phyloP scores from a whole-genome alignment of 1,284 basidiomycete species.

The Cerioporus squamosus region DNA sequence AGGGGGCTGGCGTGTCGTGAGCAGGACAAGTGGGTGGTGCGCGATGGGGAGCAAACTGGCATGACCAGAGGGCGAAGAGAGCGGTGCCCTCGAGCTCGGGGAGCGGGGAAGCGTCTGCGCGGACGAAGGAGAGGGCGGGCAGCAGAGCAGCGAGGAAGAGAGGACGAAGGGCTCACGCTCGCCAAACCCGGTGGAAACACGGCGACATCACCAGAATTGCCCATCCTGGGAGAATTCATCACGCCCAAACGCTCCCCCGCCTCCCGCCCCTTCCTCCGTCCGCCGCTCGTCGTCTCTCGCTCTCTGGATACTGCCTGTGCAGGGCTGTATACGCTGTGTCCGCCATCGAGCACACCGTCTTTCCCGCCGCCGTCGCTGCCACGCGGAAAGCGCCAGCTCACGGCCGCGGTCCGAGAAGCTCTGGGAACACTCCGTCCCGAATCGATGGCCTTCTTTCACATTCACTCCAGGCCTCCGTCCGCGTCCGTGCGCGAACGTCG shows the following conservation, averaged over 20 bases:
- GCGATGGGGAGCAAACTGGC: conserved; percentile 39
- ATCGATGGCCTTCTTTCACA: conserved; percentile 13
- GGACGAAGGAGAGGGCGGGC: conserved; percentile 19
- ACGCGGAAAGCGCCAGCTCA: neutral
- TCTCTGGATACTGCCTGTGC: too few species aligned
- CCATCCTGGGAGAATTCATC: conserved; percentile 25
- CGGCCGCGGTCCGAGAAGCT: neutral
- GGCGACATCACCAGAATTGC: conserved; percentile 29
- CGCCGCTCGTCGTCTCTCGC: neutral
- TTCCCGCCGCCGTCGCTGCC: conserved; percentile 1
- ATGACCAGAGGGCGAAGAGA: conserved; percentile 39
- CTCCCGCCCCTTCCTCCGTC: neutral
- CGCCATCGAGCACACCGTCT: neutral
- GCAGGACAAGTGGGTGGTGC: conserved; percentile 11
- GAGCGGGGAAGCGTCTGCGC: conserved; percentile 16
- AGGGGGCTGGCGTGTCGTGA: conserved; percentile 17
- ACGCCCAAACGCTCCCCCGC: conserved; percentile 5
- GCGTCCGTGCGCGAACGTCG: neutral
- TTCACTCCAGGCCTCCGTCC: conserved; percentile 1
- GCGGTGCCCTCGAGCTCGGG: conserved; percentile 19
- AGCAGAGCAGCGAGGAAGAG: conserved; percentile 6
- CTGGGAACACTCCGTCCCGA: conserved; percentile 1
- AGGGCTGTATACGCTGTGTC: neutral
- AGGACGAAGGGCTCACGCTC: conserved; percentile 8
- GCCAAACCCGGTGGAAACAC: conserved; percentile 21